A percentile compares a stretch with the other conserved stretches of the same genome.
Conservation (phyloP, 768 basidiomycete genomes). For the Tricholoma furcatifolium region DNA sequence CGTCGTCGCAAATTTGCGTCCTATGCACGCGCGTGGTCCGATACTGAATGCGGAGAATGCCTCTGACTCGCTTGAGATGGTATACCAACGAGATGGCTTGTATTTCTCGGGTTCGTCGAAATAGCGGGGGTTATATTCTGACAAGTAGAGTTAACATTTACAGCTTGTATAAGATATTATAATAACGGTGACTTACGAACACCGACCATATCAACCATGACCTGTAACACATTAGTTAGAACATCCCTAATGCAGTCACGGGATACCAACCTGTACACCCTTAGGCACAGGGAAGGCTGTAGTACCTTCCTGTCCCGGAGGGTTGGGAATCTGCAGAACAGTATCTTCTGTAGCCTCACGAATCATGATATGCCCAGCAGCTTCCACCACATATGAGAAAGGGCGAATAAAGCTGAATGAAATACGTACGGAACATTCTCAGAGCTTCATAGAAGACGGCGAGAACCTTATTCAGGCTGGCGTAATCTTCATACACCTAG, state of each 20-base stretch:
- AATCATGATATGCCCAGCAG: constrained; percentile 39
- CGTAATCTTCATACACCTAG: constrained; percentile 40
- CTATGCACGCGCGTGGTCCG: constrained; percentile 54
- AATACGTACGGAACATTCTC: constrained; percentile 43
- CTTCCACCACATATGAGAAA: constrained; percentile 20
- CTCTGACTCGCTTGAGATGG: constrained; percentile 39
- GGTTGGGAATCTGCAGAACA: constrained; percentile 38
- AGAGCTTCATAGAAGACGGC: constrained; percentile 43
- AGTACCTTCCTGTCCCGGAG: constrained; percentile 36
- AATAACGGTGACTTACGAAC: constrained; percentile 35
- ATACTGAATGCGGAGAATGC: constrained; percentile 47
- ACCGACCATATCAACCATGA: constrained; percentile 49
- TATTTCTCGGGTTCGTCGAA: constrained; percentile 47
- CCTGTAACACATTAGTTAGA: constrained; percentile 15
- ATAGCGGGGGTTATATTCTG: constrained; percentile 51
- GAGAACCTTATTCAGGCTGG: constrained; percentile 39
- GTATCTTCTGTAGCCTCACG: constrained; percentile 45
- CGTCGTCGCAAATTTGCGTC: constrained; percentile 51
- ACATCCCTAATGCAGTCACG: not conserved
- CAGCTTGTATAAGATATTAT: too few species aligned
- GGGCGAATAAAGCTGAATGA: not conserved
- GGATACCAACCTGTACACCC: constrained; percentile 30
- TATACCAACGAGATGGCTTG: constrained; percentile 52
- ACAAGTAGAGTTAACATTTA: not conserved
- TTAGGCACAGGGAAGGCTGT: constrained; percentile 36